Evolutionary conservation across 495 filamentous ascomycete species (phyloP), one percentile per base, ranked within the genome.

Genomic region (Neurospora sp.): DNA sequence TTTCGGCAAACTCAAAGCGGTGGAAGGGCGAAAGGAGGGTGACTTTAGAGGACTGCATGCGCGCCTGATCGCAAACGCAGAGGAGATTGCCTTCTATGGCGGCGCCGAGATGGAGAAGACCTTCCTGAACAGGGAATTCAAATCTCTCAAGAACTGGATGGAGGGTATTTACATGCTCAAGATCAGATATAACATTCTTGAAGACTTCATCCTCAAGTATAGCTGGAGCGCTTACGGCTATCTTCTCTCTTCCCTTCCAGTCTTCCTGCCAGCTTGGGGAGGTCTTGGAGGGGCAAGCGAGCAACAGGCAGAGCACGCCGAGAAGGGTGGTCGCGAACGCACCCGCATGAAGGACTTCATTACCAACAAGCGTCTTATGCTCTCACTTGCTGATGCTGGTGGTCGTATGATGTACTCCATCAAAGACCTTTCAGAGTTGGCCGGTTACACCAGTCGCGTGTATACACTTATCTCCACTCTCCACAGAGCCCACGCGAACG

Each of bases 351-450:
- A 95, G 84, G 91, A 95, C n/a, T 99, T 99, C 82, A 97, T 99
- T 83, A 98, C 96, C 18, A 99, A 99, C 82, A 98, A 98, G 82
- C 92, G 96, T 2, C 88, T 99, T 72, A 98, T 99, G 96, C 88
- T 99, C 38, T 98, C 96, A 23, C 88, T 98, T 18, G 96, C 96
- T 5, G 96, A 99, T 81, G 96, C 96, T 10, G 96, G 96, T 72
- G 94, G 95, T 27, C 88, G 96, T 42, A 96, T 99, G 91, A 99
- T 99, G 96, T 98, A 98, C 84, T 93, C 91, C 75, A 95, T 99
- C 84, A 99, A 99, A 84, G 96, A 99, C 77, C 91, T 99, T 39
- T 94, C 95, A 10, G 96, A 98, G 81, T 85, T 99, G 18, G 96
- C 96, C 2, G 96, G 96, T 40, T 93, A 95, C 83, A 98, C 96